These are phyloP conservation scores for Xylariales sp. DNA, from an alignment of 2,329 filamentous ascomycete genomes.

Conservation along the genomic window DNA sequence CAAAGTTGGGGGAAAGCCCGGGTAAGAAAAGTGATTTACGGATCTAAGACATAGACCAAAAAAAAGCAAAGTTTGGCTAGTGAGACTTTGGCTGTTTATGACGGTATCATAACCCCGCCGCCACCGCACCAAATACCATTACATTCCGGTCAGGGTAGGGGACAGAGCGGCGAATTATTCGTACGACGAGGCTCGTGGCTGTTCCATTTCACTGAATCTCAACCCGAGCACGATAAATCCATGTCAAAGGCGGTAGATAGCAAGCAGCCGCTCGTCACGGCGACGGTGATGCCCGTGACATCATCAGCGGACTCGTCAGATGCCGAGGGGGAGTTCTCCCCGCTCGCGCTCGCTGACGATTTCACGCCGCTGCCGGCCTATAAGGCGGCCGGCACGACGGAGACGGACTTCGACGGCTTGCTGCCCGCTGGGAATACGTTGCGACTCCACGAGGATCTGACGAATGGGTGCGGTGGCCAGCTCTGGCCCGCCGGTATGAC, in stretches of 20 bases:
- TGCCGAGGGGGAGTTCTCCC: constrained; percentile 55
- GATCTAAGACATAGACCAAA: not conserved
- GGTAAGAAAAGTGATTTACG: too few relatives aligned
- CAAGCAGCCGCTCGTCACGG: constrained; percentile 26
- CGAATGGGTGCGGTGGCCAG: constrained; percentile 89
- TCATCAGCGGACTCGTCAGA: constrained; percentile 26
- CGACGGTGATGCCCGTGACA: constrained; percentile 10
- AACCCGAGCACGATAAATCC: not conserved
- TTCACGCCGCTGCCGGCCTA: constrained; percentile 69
- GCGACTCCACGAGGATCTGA: constrained; percentile 84
- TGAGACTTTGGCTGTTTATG: not conserved
- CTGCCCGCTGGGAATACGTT: constrained; percentile 70
- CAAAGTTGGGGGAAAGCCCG: too few relatives aligned
- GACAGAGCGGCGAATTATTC: not conserved
- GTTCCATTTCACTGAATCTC: not conserved
- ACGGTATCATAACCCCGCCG: not conserved
- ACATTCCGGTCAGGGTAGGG: not conserved
- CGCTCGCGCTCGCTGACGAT: constrained; percentile 64
- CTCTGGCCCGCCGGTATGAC: constrained; percentile 95
- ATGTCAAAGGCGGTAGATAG: constrained; percentile 25
- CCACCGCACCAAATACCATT: not conserved
- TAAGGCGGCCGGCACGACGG: constrained; percentile 65
- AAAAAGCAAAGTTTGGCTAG: not conserved
- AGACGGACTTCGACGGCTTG: constrained; percentile 77
- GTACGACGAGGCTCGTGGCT: not conserved